Evolutionary conservation across 176 grass and related monocot species (phyloP).

Genomic region (Rhynchospora breviuscula): DNA sequence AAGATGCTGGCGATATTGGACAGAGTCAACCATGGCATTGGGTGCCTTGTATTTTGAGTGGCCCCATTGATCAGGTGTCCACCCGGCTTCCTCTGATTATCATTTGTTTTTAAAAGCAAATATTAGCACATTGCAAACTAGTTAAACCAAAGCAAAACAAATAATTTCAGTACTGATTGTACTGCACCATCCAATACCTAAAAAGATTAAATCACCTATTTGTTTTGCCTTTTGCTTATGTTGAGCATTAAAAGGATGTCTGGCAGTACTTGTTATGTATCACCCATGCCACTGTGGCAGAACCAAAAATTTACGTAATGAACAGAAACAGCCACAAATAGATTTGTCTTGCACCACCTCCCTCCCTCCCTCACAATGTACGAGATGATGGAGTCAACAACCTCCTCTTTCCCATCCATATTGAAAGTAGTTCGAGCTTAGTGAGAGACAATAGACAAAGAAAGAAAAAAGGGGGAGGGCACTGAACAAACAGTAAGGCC

Average conservation of each 20-base stretch:
- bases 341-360: not conserved
- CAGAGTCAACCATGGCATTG: slow-evolving; percentile 49
- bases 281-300: not conserved
- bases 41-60: slow-evolving; percentile 79
- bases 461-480: too few relatives aligned
- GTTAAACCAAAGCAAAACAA: not conserved
- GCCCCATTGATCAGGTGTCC: slow-evolving; percentile 93
- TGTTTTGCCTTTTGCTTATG: not conserved
- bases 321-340: not conserved
- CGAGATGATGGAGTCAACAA: too few relatives aligned
- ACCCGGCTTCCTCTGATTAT: slow-evolving; percentile 81
- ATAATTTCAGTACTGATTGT: not conserved
- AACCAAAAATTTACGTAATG: not conserved
- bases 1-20: slow-evolving; percentile 68
- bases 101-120: slow-evolving; percentile 8
- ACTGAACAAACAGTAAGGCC: too few relatives aligned
- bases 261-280: not conserved
- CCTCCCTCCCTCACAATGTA: too few relatives aligned
- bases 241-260: not conserved
- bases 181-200: not conserved
- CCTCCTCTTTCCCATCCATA: too few relatives aligned
- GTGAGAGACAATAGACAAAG: too few relatives aligned
- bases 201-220: not conserved
- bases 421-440: too few relatives aligned
- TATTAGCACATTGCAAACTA: not conserved